phyloP scores from a whole-genome alignment of 345 rosid genomes.

The Populus tremula region DNA sequence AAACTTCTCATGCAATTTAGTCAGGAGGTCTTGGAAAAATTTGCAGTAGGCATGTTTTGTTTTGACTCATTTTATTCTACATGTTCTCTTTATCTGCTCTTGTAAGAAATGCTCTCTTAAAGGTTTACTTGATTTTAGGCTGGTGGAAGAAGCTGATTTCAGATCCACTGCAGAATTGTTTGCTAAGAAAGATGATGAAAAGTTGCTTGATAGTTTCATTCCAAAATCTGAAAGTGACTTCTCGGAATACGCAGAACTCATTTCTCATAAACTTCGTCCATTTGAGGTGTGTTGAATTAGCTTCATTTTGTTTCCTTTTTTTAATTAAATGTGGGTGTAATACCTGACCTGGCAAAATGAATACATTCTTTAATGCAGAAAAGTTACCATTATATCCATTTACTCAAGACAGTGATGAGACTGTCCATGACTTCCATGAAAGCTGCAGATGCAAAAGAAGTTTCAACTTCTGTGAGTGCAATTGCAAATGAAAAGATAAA shows the following conservation, averaged over 20 bases:
- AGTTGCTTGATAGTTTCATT: conserved; percentile 62
- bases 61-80: neutral
- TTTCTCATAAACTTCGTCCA: conserved; percentile 65
- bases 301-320: neutral
- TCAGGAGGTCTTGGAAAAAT: neutral
- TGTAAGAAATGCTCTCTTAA: conserved; percentile 1
- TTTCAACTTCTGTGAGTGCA: conserved; percentile 75
- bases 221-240: conserved; percentile 96
- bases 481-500: conserved; percentile 89
- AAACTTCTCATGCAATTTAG: neutral
- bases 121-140: conserved; percentile 34
- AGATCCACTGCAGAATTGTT: conserved; percentile 70
- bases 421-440: conserved; percentile 62
- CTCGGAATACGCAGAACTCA: conserved; percentile 80
- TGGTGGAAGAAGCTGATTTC: conserved; percentile 95
- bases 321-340: neutral
- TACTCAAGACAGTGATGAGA: conserved; percentile 85
- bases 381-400: conserved; percentile 66
- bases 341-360: conserved; percentile 7
- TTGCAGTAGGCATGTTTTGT: neutral
- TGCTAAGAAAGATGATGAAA: conserved; percentile 54
- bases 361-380: conserved; percentile 49
- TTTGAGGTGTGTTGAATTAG: conserved; percentile 53
- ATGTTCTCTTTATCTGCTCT: neutral
- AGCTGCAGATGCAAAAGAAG: conserved; percentile 87